Evolutionary conservation across 2,329 filamentous ascomycete genomes (phyloP).

Genomic region (Pseudocercospora macadamiae): DNA sequence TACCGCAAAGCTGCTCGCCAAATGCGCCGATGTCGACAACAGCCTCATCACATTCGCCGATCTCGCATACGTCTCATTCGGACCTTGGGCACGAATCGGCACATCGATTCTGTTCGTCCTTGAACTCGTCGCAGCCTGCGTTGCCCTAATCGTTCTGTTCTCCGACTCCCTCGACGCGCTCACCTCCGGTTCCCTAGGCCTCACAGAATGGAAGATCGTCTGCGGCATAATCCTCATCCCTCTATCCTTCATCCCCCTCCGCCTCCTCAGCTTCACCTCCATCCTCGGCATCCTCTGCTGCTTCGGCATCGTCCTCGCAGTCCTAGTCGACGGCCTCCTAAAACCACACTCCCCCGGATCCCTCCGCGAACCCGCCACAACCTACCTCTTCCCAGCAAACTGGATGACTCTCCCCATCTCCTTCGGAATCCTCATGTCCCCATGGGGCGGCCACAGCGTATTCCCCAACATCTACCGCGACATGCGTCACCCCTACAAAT

Average conservation of each 20-base stretch:
- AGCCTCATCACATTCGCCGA: slow-evolving; percentile 93
- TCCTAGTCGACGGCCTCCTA: slow-evolving; percentile 82
- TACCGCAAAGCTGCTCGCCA: slow-evolving; percentile 81
- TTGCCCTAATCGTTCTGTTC: slow-evolving; percentile 90
- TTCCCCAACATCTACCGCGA: slow-evolving; percentile 86
- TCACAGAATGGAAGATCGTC: slow-evolving; percentile 80
- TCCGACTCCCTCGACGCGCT: slow-evolving; percentile 85
- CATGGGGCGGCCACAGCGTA: slow-evolving; percentile 69
- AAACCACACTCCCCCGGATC: slow-evolving; percentile 82
- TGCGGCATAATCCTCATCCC: slow-evolving; percentile 79
- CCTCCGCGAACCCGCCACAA: slow-evolving; percentile 75
- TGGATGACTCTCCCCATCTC: slow-evolving; percentile 87
- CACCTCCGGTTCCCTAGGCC: slow-evolving; percentile 63
- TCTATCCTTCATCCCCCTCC: slow-evolving; percentile 80
- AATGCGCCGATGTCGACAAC: slow-evolving; percentile 83
- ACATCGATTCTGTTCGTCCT: slow-evolving; percentile 86
- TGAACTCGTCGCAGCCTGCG: slow-evolving; percentile 84
- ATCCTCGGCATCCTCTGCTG: slow-evolving; percentile 90
- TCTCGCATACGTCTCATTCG: slow-evolving; percentile 88
- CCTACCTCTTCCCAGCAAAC: slow-evolving; percentile 80
- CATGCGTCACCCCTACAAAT: slow-evolving; percentile 83
- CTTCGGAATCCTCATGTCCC: slow-evolving; percentile 86
- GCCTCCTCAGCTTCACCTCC: slow-evolving; percentile 85
- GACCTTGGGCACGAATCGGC: slow-evolving; percentile 74
- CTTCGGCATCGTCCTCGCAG: slow-evolving; percentile 81